Evolutionary conservation across 2,329 filamentous ascomycete species (phyloP).

Genomic region (Fusarium tricinctum): DNA sequence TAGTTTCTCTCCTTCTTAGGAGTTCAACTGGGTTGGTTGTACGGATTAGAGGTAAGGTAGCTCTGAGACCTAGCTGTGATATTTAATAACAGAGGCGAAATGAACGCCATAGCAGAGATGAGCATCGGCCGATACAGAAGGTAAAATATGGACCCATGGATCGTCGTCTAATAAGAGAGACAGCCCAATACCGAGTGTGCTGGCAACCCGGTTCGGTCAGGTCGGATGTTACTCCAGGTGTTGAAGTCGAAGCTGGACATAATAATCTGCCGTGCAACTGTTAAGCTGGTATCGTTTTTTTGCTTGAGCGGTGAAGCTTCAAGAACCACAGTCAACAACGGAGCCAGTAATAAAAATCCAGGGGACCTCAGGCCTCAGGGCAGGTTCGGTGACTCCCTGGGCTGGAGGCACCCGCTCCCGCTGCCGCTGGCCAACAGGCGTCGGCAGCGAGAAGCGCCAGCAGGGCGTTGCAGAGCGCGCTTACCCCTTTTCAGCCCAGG

Average conservation of each 20-base stretch:
- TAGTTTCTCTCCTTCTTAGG: neutral
- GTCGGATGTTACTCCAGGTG: neutral
- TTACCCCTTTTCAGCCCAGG: constrained; percentile 52
- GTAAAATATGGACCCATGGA: constrained; percentile 47
- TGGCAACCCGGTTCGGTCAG: constrained; percentile 12
- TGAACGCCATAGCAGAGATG: constrained; percentile 34
- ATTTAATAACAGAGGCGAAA: constrained; percentile 31
- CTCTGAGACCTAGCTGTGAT: constrained; percentile 6
- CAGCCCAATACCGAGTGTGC: constrained; percentile 18
- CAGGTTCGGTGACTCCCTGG: constrained; percentile 24
- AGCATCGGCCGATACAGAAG: constrained; percentile 41
- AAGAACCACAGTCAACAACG: constrained; percentile 31
- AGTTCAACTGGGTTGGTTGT: neutral
- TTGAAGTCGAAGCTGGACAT: constrained; percentile 9
- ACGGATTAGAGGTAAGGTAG: neutral
- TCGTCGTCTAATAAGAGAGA: constrained; percentile 39
- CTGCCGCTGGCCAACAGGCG: constrained; percentile 32
- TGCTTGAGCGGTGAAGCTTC: constrained; percentile 41
- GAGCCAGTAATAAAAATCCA: constrained; percentile 6
- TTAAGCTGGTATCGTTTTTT: constrained; percentile 23
- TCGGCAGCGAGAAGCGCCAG: constrained; percentile 42
- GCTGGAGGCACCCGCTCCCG: neutral
- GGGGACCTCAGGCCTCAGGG: constrained; percentile 1
- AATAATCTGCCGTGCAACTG: constrained; percentile 18
- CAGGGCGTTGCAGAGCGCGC: constrained; percentile 52